Percentiles rank a stretch among this genome's conserved stretches.
Conservation (phyloP, 176 grass and related monocot species). For the Paspalum notatum region DNA sequence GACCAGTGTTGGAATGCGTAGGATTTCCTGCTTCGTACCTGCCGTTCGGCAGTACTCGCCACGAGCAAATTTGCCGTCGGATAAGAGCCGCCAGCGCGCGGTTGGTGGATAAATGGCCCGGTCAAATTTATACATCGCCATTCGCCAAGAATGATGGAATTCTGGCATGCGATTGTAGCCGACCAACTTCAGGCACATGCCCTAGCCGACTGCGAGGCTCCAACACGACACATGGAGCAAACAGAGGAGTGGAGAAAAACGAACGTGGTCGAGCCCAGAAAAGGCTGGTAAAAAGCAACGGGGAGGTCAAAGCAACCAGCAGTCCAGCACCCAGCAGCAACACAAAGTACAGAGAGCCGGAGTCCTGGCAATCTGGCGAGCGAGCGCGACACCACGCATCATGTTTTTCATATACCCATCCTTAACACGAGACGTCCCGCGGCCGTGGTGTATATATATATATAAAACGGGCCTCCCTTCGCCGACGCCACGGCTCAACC, state of each 20-base stretch:
- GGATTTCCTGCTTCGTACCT: not conserved
- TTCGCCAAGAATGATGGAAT: not conserved
- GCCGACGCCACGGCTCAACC: constrained; percentile 3
- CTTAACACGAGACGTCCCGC: constrained; percentile 10
- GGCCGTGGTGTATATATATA: no score
- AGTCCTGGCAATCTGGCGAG: constrained; percentile 12
- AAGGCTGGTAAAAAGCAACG: not conserved
- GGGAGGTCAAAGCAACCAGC: constrained; percentile 39
- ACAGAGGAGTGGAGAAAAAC: not conserved
- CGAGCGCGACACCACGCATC: no score
- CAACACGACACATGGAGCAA: constrained; percentile 13
- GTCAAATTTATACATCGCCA: not conserved
- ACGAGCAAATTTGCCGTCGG: constrained; percentile 1
- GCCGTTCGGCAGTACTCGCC: not conserved
- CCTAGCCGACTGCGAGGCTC: not conserved
- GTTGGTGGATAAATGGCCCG: constrained; percentile 1
- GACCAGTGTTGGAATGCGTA: not conserved
- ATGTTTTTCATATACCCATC: not conserved
- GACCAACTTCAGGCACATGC: constrained; percentile 30
- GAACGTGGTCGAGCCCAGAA: not conserved
- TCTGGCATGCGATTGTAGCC: not conserved
- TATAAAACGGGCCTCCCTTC: constrained; percentile 47
- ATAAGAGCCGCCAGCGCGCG: not conserved
- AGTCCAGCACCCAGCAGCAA: not conserved
- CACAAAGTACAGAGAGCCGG: not conserved